Base-by-base conservation (phyloP, 768 basidiomycete genomes). In the Trametes maxima region DNA sequence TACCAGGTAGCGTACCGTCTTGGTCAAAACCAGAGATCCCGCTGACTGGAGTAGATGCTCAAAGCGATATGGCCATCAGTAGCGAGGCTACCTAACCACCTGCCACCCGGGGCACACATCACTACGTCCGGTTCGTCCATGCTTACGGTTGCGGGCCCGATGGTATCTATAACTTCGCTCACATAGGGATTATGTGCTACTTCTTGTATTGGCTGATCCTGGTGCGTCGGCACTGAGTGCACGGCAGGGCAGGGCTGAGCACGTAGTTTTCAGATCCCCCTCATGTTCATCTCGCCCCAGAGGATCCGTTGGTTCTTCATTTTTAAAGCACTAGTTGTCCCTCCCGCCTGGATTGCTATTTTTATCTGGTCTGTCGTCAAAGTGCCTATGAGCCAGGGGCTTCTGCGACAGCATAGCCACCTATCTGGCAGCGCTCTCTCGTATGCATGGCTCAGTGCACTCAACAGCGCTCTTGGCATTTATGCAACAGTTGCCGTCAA, bases 1-100 rank as follows among this genome's bases (percentile, higher is more conserved):
- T 88, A 89, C 67, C 90, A 90, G 28, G 28, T 33, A 33, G 8
- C 28, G 28, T 33, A 33, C 28, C 8, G 28, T 33, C 28, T 33
- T 8, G 28, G 28, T 33, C 28, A 33, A 33, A 8, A 33, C 28
- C 28, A 8, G 28, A 33, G 28, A 8, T 33, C 8, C 28, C 8
- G 28, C 28, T 33, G 8, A 33, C 8, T 3, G 28, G 28, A 33
- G 8, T 33, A 33, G 64, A 90, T 90, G 88, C 75, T 91, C 14
- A 90, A 88, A 69, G 90, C 90, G 1, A 89, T 93, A 25, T 92
- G 91, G 90, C 91, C 91, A 0, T 85, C 86, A 0, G 78, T 84
- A 40, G 81, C 82, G 14, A 80, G 74, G 48, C 72, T 93, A 33
- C 86, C 85, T 0, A 92, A 93, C 67, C 80, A 77, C 54, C 77